Evolutionary conservation across 1,284 basidiomycete species (phyloP).

Genomic region (Anthracocystis panici-leucophaei): DNA sequence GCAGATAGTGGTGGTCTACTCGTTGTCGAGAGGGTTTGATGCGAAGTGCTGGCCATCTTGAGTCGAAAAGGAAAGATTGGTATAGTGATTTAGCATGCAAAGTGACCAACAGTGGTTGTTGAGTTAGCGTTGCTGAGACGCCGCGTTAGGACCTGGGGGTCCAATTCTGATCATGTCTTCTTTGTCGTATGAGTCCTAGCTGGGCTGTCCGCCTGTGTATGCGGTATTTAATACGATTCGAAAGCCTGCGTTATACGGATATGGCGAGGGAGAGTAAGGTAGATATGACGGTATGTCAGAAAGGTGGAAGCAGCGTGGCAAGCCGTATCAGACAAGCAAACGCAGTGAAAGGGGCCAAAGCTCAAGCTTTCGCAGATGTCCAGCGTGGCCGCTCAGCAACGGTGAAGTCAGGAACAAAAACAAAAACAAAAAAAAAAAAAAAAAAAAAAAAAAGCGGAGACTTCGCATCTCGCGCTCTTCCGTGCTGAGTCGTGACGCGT

Average conservation of each 20-base stretch:
- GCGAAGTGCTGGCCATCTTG: constrained; percentile 16
- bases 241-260: neutral
- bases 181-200: too few species aligned
- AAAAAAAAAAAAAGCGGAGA: constrained; percentile 1
- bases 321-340: neutral
- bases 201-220: neutral
- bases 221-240: neutral
- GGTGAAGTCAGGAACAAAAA: neutral
- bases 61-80: too few species aligned
- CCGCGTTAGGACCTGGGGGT: too few species aligned
- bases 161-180: too few species aligned
- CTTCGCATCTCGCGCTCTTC: neutral
- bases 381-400: neutral
- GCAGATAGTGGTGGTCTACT: constrained; percentile 8
- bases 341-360: neutral
- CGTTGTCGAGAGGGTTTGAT: neutral
- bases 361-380: neutral
- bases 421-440: too few species aligned
- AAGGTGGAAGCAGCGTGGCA: neutral
- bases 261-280: neutral
- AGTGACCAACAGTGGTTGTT: too few species aligned
- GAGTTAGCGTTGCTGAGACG: too few species aligned
- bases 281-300: neutral
- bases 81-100: too few species aligned
- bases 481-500: constrained; percentile 29